Evolutionary conservation across 257 asterid species (phyloP).

Genomic region (Eucommia ulmoides): DNA sequence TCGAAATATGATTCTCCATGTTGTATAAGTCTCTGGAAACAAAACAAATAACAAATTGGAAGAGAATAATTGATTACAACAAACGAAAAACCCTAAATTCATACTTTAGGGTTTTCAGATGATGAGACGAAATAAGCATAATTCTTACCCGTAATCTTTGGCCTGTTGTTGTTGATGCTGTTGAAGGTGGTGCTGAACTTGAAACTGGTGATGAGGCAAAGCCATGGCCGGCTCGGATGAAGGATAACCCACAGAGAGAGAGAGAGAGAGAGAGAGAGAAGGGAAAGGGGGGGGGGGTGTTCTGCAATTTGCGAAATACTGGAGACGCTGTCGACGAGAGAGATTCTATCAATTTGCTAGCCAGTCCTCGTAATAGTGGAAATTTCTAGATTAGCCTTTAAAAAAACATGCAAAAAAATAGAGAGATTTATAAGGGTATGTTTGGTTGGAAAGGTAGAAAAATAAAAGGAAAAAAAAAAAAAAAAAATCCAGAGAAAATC

Average conservation of each 20-base stretch:
- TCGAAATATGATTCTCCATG: slow-evolving; percentile 76
- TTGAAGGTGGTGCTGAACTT: slow-evolving; percentile 44
- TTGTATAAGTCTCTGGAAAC: slow-evolving; percentile 53
- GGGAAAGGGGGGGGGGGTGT: slow-evolving; percentile 4
- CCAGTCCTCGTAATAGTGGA: slow-evolving; percentile 20
- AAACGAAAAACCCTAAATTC: background rate
- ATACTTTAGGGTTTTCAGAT: background rate
- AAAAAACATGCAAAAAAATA: too few relatives aligned
- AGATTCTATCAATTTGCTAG: slow-evolving; percentile 16
- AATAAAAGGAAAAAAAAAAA: too few relatives aligned
- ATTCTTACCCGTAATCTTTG: slow-evolving; percentile 47
- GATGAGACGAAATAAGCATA: background rate
- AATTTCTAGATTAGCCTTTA: background rate
- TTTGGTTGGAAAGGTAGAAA: too few relatives aligned
- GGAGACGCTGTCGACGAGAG: slow-evolving; percentile 14
- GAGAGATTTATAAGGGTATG: background rate
- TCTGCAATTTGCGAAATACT: slow-evolving; percentile 6
- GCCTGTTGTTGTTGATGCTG: slow-evolving; percentile 33
- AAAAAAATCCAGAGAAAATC: too few relatives aligned
- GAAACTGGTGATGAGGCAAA: slow-evolving; percentile 56
- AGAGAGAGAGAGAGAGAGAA: slow-evolving; percentile 12
- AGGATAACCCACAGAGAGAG: too few relatives aligned
- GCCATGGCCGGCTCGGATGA: slow-evolving; percentile 48
- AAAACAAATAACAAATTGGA: background rate
- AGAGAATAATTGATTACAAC: background rate